These are phyloP conservation scores for Aspergillus cavernicola DNA, from an alignment of 495 filamentous ascomycete genomes.

Conservation along the genomic window DNA sequence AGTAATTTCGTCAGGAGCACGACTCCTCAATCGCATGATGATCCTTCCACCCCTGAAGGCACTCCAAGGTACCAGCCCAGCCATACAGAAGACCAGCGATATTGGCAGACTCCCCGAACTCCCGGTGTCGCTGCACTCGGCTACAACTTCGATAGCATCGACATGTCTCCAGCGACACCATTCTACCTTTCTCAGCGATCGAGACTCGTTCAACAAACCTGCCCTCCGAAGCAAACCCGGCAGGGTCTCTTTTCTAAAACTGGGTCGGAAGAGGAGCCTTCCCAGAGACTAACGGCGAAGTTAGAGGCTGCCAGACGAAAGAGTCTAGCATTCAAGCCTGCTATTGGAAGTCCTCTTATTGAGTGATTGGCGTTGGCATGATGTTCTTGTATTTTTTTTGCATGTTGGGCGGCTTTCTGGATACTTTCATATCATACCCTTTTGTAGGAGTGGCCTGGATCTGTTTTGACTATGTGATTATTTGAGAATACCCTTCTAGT, in stretches of 20 bases:
- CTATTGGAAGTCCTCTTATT: constrained; percentile 68
- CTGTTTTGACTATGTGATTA: background rate
- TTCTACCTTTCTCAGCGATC: constrained; percentile 52
- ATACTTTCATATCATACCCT: constrained; percentile 3
- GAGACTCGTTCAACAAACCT: constrained; percentile 63
- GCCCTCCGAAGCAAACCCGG: constrained; percentile 62
- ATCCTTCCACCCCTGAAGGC: constrained; percentile 20
- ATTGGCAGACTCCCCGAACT: constrained; percentile 30
- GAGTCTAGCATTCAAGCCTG: constrained; percentile 78
- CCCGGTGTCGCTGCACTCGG: constrained; percentile 28
- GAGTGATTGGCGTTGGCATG: constrained; percentile 10
- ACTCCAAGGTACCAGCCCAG: constrained; percentile 1
- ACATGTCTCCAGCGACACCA: constrained; percentile 53
- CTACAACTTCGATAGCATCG: constrained; percentile 40
- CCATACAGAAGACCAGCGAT: constrained; percentile 19
- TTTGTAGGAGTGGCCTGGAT: background rate
- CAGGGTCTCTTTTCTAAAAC: constrained; percentile 39
- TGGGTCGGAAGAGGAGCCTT: constrained; percentile 26
- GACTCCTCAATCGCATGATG: constrained; percentile 19
- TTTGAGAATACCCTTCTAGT: too few species aligned
- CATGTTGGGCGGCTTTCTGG: background rate
- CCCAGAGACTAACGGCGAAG: constrained; percentile 55
- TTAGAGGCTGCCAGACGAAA: constrained; percentile 73
- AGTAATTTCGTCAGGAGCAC: constrained; percentile 34
- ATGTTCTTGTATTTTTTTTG: background rate